A percentile compares a stretch with the other conserved stretches of the same genome.
Evolutionary conservation across 2,329 filamentous ascomycete species (phyloP).

Genomic region (Huntiella decipiens): DNA sequence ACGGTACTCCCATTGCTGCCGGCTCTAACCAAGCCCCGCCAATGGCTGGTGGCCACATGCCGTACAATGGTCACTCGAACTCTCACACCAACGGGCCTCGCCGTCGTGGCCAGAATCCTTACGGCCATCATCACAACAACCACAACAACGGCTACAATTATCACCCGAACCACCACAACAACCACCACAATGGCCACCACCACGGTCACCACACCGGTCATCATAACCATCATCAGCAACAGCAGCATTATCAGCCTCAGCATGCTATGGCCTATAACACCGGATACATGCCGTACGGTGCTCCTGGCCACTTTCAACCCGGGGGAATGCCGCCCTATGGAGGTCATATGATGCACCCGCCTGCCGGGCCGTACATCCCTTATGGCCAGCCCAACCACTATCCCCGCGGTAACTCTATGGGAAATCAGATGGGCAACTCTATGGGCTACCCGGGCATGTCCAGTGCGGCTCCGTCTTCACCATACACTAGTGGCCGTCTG

Average conservation of each 20-base stretch:
- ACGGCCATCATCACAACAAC: conserved; percentile 16
- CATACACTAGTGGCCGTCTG: conserved; percentile 27
- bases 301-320: conserved; percentile 4
- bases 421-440: not conserved
- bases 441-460: not conserved
- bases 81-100: conserved; percentile 13
- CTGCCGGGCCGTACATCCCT: conserved; percentile 30
- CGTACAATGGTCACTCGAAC: conserved; percentile 12
- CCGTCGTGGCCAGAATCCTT: conserved; percentile 20
- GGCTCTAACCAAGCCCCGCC: not conserved
- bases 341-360: conserved; percentile 32
- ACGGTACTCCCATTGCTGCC: conserved; percentile 4
- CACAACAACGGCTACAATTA: conserved; percentile 20
- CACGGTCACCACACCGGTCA: conserved; percentile 15
- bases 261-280: conserved; percentile 11
- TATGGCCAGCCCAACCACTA: not conserved
- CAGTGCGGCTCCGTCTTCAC: conserved; percentile 17
- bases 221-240: conserved; percentile 12
- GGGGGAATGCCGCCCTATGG: conserved; percentile 19
- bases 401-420: not conserved
- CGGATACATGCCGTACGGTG: conserved; percentile 30
- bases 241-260: conserved; percentile 20
- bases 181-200: conserved; percentile 17
- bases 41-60: not conserved
- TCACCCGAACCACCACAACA: conserved; percentile 2